These are phyloP conservation scores for Herpetomonas tarakana DNA, from an alignment of 208 protist genomes.

Conservation along the genomic window DNA sequence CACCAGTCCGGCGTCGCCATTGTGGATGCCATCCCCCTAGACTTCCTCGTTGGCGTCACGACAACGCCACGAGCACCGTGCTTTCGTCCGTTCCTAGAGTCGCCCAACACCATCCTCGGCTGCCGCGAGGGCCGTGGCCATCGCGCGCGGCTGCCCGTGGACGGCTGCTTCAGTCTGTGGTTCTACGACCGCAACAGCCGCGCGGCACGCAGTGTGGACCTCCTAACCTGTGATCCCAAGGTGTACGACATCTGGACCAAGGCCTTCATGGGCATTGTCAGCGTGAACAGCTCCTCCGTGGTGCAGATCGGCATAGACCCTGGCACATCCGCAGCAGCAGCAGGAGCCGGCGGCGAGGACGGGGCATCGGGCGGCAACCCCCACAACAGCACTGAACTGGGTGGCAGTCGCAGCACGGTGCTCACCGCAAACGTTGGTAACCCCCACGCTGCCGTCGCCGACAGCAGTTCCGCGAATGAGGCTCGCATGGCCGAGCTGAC, in stretches of 20 bases:
- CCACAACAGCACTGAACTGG: too few relatives aligned
- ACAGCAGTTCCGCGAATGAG: not conserved
- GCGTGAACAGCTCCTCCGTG: constrained; percentile 77
- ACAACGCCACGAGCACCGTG: constrained; percentile 26
- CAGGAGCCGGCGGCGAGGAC: constrained; percentile 2
- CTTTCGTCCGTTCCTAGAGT: constrained; percentile 54
- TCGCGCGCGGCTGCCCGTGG: constrained; percentile 39
- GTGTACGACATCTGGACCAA: constrained; percentile 79
- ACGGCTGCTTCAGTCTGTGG: constrained; percentile 71
- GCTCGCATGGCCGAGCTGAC: constrained; percentile 22
- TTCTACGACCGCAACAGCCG: constrained; percentile 43
- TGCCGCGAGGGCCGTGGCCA: constrained; percentile 57
- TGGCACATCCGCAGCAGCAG: constrained; percentile 2
- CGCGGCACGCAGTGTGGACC: constrained; percentile 37
- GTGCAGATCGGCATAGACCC: constrained; percentile 35
- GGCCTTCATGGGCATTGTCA: constrained; percentile 64
- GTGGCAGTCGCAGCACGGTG: not conserved
- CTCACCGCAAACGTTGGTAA: not conserved
- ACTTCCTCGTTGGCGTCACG: constrained; percentile 69
- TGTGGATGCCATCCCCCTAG: constrained; percentile 47
- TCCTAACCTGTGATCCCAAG: constrained; percentile 66
- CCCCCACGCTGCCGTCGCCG: not conserved
- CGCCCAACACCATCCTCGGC: constrained; percentile 44
- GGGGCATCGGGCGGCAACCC: too few relatives aligned
- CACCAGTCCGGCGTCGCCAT: constrained; percentile 55